Base-by-base conservation (phyloP, 129 eudicot species). In the Centella asiatica region DNA sequence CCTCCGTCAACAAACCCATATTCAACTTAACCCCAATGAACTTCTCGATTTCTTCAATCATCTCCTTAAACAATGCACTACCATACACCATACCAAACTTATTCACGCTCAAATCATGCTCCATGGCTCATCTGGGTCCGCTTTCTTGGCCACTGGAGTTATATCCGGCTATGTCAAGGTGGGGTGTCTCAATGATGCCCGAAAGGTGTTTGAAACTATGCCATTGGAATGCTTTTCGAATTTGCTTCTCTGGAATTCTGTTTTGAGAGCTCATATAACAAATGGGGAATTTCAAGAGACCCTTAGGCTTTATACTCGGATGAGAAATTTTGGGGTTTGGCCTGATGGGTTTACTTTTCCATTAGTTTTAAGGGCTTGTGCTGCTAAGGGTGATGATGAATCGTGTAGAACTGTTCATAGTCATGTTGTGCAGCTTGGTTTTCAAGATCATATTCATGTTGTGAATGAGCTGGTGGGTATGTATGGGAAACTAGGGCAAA, bases 261-360 rank as follows among this genome's bases (percentile, higher is more conserved):
- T 89, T 51, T 33, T 85, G 56, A 78, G 90, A 44, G 97, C 82
- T 62, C 68, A 75, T 78, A 44, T 65, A 26, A 64, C 75, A 3
- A 47, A 60, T 71, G 69, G 66, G 2, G 64, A 70, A 18, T 75
- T 58, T 65, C 60, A 40, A 45, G 69, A 71, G 60, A 64, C 78
- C 20, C 31, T 85, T n/a, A 2, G 52, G 47, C 66, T 82, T 75
- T 85, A 85, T 73, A 1, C 50, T n/a, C 73, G 17, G 26, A 82
- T 89, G 95, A 74, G 69, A 15, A 23, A 56, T 2, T 23, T 66
- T 64, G 62, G 76, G n/a, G 64, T 73, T 68, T 64, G 37, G 46
- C 72, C 81, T 22, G 97, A 85, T 77, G 90, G 64, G 46, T 82
- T 79, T 54, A 80, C 75, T 58, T 80, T 89, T 49, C 95, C 95